Conservation (phyloP, 305 asterid genomes). For the Fraxinus platypoda region DNA sequence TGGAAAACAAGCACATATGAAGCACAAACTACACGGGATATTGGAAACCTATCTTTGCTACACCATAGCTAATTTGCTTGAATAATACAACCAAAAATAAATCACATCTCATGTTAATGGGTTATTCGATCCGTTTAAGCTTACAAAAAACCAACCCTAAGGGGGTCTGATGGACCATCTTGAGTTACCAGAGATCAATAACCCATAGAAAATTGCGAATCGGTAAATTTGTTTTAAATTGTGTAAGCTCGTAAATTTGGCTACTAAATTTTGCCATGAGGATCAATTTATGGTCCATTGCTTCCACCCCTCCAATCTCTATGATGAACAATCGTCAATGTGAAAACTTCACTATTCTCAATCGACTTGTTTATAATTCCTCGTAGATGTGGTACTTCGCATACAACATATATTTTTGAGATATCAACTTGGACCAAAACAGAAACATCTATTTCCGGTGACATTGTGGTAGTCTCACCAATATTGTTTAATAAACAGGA, state of each 20-base stretch:
- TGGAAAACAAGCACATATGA: slow-evolving; percentile 27
- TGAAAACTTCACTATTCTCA: not conserved
- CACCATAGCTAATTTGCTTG: not conserved
- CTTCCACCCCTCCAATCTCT: not conserved
- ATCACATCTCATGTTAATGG: not conserved
- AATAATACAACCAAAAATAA: not conserved
- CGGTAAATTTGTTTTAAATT: not conserved
- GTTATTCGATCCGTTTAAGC: not conserved
- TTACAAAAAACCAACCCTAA: not conserved
- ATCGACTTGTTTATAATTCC: not conserved
- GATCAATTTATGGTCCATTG: not conserved
- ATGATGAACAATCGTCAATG: not conserved
- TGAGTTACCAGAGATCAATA: not conserved
- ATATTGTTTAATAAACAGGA: not conserved
- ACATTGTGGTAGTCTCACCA: not conserved
- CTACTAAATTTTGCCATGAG: not conserved
- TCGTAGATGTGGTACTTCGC: not conserved
- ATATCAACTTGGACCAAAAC: not conserved
- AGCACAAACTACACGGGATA: not conserved
- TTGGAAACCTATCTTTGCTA: not conserved
- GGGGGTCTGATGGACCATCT: not conserved
- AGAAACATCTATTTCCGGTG: not conserved
- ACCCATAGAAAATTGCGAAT: not conserved
- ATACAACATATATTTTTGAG: not conserved
- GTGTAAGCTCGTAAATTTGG: not conserved